phyloP scores from a whole-genome alignment of 768 basidiomycete genomes.

The Fibroporia radiculosa region DNA sequence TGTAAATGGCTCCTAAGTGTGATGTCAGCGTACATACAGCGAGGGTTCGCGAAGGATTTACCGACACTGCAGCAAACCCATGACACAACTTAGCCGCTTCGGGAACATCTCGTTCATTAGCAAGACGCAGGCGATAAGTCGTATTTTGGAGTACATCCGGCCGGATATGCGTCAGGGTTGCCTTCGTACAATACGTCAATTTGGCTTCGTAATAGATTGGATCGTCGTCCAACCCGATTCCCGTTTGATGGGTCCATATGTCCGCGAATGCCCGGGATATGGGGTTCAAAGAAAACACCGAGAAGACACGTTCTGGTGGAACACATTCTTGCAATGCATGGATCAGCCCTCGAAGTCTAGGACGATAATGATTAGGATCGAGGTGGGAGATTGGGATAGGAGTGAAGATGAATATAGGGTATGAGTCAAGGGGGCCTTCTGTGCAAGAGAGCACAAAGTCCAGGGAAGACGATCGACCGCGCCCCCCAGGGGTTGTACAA shows the following conservation, averaged over 20 bases:
- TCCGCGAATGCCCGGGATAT: conserved; percentile 39
- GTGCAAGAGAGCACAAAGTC: conserved; percentile 57
- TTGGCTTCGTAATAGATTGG: conserved; percentile 56
- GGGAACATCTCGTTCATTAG: conserved; percentile 24
- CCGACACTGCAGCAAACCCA: conserved; percentile 52
- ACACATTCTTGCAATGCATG: conserved; percentile 29
- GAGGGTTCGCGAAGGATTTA: conserved; percentile 25
- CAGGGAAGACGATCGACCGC: conserved; percentile 15
- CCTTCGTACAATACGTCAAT: conserved; percentile 44
- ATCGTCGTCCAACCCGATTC: conserved; percentile 26
- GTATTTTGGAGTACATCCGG: conserved; percentile 9
- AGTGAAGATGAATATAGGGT: conserved; percentile 59
- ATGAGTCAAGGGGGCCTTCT: conserved; percentile 42
- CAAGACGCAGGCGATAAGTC: conserved; percentile 37
- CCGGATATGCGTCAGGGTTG: conserved; percentile 22
- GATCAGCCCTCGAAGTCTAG: conserved; percentile 37
- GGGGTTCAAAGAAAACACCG: conserved; percentile 50
- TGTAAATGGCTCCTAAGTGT: conserved; percentile 44
- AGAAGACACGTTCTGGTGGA: conserved; percentile 43
- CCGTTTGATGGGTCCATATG: conserved; percentile 41
- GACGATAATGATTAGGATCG: conserved; percentile 25
- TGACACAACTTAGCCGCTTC: conserved; percentile 41
- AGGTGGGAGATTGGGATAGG: conserved; percentile 23
- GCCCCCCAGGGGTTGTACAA: conserved; percentile 7
- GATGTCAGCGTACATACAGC: not conserved